Conservation (phyloP, 1,284 basidiomycete genomes). For the Ustilago hordei region DNA sequence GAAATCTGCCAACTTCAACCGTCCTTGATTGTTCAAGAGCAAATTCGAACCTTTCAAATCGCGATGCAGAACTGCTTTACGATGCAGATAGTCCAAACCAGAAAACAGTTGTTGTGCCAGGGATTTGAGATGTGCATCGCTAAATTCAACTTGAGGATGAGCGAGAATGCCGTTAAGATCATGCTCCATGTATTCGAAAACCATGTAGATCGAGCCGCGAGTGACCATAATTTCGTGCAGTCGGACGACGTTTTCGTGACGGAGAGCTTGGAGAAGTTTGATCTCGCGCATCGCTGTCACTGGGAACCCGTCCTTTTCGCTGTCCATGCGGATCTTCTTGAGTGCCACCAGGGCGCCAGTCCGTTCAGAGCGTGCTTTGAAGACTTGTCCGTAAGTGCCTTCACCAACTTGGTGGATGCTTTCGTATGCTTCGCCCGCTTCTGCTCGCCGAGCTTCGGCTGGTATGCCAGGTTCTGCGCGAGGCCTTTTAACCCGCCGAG, state of each 20-base stretch:
- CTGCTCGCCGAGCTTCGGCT: constrained; percentile 27
- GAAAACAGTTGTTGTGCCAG: constrained; percentile 93
- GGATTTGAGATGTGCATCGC: constrained; percentile 90
- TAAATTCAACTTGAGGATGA: constrained; percentile 85
- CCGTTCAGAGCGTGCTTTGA: constrained; percentile 89
- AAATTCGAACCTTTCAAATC: constrained; percentile 99
- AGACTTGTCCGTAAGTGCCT: constrained; percentile 99
- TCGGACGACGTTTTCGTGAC: constrained; percentile 88
- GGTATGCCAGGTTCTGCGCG: background rate
- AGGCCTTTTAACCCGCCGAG: constrained; percentile 2
- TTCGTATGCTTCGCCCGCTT: constrained; percentile 77
- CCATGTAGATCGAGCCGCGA: constrained; percentile 89
- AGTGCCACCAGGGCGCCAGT: constrained; percentile 85
- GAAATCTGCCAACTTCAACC: constrained; percentile 96
- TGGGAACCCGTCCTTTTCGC: constrained; percentile 96
- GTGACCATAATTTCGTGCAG: constrained; percentile 99
- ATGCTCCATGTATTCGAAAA: constrained; percentile 99
- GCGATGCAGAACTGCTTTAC: constrained; percentile 93
- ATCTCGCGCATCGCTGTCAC: constrained; percentile 99
- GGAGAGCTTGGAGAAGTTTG: constrained; percentile 90
- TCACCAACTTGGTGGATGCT: constrained; percentile 95
- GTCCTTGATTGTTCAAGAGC: constrained; percentile 89
- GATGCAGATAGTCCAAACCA: constrained; percentile 92
- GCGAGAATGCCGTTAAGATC: constrained; percentile 95
- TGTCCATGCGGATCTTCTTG: constrained; percentile 98